Conservation (phyloP, 2,329 filamentous ascomycete genomes). For the Stenocarpella maydis region DNA sequence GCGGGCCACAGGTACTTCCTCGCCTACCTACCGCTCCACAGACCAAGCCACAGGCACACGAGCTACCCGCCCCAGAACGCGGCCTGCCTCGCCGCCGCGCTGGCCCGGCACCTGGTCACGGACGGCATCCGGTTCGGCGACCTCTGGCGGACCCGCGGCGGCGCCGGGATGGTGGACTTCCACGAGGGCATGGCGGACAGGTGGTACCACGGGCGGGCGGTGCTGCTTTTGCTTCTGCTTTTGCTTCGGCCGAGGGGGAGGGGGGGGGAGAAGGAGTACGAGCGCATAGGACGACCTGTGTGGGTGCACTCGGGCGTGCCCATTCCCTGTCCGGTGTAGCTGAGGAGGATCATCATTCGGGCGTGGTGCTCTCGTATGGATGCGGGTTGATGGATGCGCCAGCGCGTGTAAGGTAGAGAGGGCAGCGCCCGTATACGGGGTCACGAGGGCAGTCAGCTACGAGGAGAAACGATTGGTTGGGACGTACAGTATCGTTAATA, state of each 20-base stretch:
- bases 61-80: conserved; percentile 29
- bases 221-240: conserved; percentile 24
- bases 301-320: conserved; percentile 6
- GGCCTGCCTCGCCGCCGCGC: conserved; percentile 20
- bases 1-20: conserved; percentile 17
- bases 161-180: conserved; percentile 31
- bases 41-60: conserved; percentile 19
- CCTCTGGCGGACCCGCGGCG: conserved; percentile 12
- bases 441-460: background rate
- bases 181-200: conserved; percentile 34
- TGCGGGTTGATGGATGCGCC: too few species aligned
- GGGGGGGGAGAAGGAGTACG: background rate
- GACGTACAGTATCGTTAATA: background rate
- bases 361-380: background rate
- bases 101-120: conserved; percentile 32
- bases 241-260: background rate
- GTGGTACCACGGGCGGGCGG: conserved; percentile 35
- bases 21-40: conserved; percentile 29
- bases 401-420: too few species aligned
- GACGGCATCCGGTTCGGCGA: conserved; percentile 29
- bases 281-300: background rate
- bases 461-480: background rate
- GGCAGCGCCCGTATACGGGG: background rate
- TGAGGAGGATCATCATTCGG: background rate
- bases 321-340: background rate